Base-by-base conservation (phyloP, 169 alveolate genomes). In the Plasmodium relictum region DNA sequence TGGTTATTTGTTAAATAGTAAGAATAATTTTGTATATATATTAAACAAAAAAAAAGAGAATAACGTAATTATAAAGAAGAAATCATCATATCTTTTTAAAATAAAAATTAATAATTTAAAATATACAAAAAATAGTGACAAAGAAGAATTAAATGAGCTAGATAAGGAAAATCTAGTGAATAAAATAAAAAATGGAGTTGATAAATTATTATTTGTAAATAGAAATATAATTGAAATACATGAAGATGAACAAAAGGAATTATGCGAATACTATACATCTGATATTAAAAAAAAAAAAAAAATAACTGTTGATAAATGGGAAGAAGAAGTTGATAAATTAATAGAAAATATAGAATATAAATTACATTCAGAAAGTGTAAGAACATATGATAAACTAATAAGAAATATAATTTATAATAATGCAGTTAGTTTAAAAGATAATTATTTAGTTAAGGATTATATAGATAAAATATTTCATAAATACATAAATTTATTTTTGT, bases 131-230 rank as follows among this genome's bases (percentile, higher is more conserved):
- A 48, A 6, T 14, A 48, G 58, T 48, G 20, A 48, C 5, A 14
- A 14, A 48, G 58, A 48, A 10, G 58, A 9, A 48, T 48, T 14
- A 48, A 48, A 1, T 14, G 58, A 14, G 5, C 2, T 48, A 48
- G 62, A 8, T 1, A 58, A 42, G 48, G 61, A 74, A 63, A 58
- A 39, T 22, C 8, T 61, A 22, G 22, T 44, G n/a, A 41, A 50
- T 6, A 48, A 5, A 39, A 39, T 78, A 48, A 18, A 58, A 24
- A 66, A 22, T 7, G 72, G 86, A 0, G 73, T 83, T 18, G 73
- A 83, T 45, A 83, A 45, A 10, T 31, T 83, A 24, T 31, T 83
- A 10, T 83, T 69, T 59, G 66, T 45, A 6, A 83, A 83, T 12
- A 68, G 91, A 45, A 45, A 12, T 10, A 26, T 78, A 20, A 42